Percentiles rank a stretch among this genome's conserved stretches.
phyloP scores from a whole-genome alignment of 2,329 filamentous ascomycete genomes.

The Drechslerella dactyloides region DNA sequence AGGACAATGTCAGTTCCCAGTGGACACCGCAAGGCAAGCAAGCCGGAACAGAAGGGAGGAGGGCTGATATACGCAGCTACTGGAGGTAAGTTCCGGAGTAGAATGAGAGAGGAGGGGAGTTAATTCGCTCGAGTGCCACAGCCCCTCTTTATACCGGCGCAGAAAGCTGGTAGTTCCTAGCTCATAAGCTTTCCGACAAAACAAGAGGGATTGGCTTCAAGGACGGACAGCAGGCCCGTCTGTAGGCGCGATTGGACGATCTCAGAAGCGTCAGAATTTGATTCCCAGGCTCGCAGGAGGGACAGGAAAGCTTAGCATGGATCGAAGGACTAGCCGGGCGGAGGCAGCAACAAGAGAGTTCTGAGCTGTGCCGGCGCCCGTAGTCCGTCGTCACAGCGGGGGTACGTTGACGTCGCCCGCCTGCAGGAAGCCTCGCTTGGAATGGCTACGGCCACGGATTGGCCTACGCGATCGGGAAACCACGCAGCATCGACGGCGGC shows the following conservation, averaged over 20 bases:
- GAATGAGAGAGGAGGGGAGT: neutral
- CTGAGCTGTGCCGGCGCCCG: neutral
- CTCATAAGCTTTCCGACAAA: conserved; percentile 2
- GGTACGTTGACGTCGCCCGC: neutral
- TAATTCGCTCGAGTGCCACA: neutral
- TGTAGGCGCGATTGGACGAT: neutral
- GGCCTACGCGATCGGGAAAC: conserved; percentile 48
- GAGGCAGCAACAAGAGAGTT: conserved; percentile 14
- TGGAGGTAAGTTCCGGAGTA: neutral
- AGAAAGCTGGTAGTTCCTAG: neutral
- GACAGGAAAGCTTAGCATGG: conserved; percentile 46
- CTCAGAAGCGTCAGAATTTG: neutral
- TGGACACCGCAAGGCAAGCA: conserved; percentile 24
- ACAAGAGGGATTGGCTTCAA: neutral
- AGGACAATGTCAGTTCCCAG: conserved; percentile 45
- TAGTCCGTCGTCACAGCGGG: neutral
- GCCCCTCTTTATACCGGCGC: conserved; percentile 6
- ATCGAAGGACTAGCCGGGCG: conserved; percentile 14
- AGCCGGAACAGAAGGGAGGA: neutral
- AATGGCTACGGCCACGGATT: conserved; percentile 34
- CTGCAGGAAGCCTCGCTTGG: conserved; percentile 17
- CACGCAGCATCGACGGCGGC: conserved; percentile 26
- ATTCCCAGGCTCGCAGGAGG: conserved; percentile 7
- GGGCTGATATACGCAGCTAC: conserved; percentile 10
- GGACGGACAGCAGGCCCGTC: neutral